phyloP scores from a whole-genome alignment of 1,139 yeast species.

The Diutina siamensis region DNA sequence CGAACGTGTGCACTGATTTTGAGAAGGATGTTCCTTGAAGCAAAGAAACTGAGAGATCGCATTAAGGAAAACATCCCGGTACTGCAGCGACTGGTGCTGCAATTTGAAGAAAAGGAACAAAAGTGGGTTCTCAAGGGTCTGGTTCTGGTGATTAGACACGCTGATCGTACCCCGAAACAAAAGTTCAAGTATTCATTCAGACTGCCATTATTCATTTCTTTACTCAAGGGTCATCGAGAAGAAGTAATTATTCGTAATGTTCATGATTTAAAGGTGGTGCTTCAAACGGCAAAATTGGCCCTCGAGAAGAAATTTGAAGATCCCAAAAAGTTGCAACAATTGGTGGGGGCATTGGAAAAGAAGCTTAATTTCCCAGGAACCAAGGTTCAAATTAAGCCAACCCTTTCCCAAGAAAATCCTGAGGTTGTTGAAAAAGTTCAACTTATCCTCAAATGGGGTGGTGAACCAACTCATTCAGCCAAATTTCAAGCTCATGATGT shows the following conservation, averaged over 20 bases:
- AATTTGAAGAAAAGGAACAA: conserved; percentile 71
- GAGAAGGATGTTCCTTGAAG: conserved; percentile 59
- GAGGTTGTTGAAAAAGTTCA: conserved; percentile 86
- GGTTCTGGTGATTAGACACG: conserved; percentile 89
- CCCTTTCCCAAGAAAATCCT: conserved; percentile 47
- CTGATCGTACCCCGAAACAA: conserved; percentile 98
- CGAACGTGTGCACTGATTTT: conserved; percentile 74
- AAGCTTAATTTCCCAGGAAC: conserved; percentile 92
- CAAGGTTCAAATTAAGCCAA: conserved; percentile 89
- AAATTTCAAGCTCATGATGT: conserved; percentile 87
- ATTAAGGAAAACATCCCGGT: conserved; percentile 29
- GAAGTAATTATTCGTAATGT: conserved; percentile 92
- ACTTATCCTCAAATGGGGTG: conserved; percentile 96
- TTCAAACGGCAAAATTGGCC: conserved; percentile 77
- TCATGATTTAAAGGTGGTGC: conserved; percentile 72
- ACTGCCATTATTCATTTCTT: conserved; percentile 73
- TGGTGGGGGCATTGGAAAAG: conserved; percentile 76
- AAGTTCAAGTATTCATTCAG: conserved; percentile 92
- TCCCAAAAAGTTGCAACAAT: conserved; percentile 57
- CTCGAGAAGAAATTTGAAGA: conserved; percentile 74
- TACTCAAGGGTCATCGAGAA: conserved; percentile 88
- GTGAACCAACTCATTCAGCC: conserved; percentile 98
- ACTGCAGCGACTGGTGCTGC: conserved; percentile 27
- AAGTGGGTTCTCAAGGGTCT: conserved; percentile 96
- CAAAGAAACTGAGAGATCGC: conserved; percentile 33